phyloP scores from a whole-genome alignment of 2,329 filamentous ascomycete genomes.

The Alternaria triticimaculans region DNA sequence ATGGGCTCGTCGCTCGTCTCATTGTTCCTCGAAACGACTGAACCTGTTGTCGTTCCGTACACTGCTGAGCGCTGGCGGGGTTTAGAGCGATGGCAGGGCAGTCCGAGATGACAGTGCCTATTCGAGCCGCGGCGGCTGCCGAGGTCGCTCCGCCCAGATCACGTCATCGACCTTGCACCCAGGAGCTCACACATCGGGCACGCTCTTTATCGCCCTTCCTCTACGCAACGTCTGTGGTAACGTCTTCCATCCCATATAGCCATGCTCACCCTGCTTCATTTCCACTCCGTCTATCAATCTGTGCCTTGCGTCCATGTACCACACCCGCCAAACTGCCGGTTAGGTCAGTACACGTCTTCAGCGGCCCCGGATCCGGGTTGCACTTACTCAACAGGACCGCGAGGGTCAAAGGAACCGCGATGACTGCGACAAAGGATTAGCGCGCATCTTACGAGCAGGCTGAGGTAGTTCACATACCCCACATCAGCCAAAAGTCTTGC shows the following conservation, averaged over 20 bases:
- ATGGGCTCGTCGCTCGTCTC: too few species aligned
- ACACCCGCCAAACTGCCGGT: conserved; percentile 26
- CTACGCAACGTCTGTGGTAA: conserved; percentile 3
- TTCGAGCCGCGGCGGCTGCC: not conserved
- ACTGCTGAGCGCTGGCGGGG: too few species aligned
- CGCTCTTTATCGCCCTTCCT: not conserved
- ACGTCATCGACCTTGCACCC: not conserved
- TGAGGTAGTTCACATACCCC: conserved; percentile 9
- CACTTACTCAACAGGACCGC: conserved; percentile 18
- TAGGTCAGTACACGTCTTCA: not conserved
- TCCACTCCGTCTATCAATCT: conserved; percentile 14
- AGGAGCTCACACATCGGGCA: not conserved
- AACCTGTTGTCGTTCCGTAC: too few species aligned
- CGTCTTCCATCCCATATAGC: conserved; percentile 27
- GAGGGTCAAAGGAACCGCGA: conserved; percentile 31
- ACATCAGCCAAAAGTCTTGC: conserved; percentile 41
- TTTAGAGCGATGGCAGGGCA: too few species aligned
- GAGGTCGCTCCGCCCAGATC: not conserved
- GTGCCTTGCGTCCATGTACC: conserved; percentile 28
- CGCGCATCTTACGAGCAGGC: not conserved
- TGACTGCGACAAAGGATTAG: conserved; percentile 9
- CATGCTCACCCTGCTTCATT: conserved; percentile 5
- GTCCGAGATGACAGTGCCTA: not conserved
- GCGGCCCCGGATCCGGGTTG: not conserved
- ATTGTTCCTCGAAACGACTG: too few species aligned